phyloP scores from a whole-genome alignment of 1,284 basidiomycete genomes.

The Porodaedalea pini region DNA sequence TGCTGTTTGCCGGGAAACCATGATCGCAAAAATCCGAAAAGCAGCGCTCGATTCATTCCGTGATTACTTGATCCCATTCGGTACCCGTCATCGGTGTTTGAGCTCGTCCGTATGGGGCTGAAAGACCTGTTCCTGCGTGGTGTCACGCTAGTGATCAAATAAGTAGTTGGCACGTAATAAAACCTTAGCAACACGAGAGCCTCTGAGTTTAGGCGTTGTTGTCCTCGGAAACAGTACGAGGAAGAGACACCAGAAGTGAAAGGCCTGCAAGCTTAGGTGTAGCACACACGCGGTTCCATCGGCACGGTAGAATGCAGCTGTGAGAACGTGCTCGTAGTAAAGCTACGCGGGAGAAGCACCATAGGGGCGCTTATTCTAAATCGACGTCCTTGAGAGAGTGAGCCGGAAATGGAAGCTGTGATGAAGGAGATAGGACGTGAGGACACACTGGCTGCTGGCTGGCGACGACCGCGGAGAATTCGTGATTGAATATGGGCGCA shows the following conservation, averaged over 20 bases:
- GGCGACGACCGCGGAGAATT: constrained; percentile 4
- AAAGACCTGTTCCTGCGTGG: not conserved
- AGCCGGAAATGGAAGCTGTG: constrained; percentile 1
- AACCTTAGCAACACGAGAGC: not conserved
- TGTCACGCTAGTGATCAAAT: not conserved
- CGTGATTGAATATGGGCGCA: not conserved
- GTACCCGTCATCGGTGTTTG: not conserved
- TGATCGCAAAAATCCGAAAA: constrained; percentile 4
- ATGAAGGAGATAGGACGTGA: constrained; percentile 5
- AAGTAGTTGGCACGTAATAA: not conserved
- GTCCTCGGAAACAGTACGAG: not conserved
- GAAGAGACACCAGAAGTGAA: not conserved
- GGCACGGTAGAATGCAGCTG: not conserved
- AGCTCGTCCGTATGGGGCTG: constrained; percentile 1
- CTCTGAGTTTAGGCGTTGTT: not conserved
- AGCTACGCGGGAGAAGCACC: constrained; percentile 11
- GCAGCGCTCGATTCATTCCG: not conserved
- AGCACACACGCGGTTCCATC: too few species aligned
- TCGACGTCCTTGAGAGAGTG: not conserved
- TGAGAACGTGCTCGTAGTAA: not conserved
- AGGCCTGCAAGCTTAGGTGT: not conserved
- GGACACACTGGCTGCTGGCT: not conserved
- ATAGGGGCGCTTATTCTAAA: constrained; percentile 1
- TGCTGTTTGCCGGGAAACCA: not conserved
- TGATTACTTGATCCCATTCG: not conserved